phyloP scores from a whole-genome alignment of 1,139 yeast genomes.

The Eremothecium gossypii region DNA sequence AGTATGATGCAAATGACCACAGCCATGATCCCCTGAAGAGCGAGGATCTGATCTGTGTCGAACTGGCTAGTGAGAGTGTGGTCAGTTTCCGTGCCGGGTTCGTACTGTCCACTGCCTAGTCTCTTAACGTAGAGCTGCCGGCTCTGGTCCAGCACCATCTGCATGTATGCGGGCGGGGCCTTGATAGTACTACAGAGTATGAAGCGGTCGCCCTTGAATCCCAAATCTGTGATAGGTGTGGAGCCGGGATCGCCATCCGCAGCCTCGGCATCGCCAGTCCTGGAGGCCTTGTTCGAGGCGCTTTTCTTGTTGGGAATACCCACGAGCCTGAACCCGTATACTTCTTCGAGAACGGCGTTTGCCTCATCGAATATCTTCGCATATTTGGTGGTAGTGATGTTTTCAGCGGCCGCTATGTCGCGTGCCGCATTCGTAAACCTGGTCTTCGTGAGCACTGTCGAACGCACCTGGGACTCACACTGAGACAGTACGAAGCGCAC shows the following conservation, averaged over 20 bases:
- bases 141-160: constrained; percentile 14
- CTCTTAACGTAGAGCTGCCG: constrained; percentile 8
- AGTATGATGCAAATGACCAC: constrained; percentile 18
- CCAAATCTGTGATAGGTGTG: background rate
- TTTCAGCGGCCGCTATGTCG: constrained; percentile 17
- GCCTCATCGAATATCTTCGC: constrained; percentile 10
- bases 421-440: constrained; percentile 15
- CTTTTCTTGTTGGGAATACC: constrained; percentile 14
- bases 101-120: constrained; percentile 3
- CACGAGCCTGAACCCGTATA: constrained; percentile 20
- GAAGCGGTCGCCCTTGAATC: constrained; percentile 16
- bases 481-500: constrained; percentile 5
- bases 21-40: constrained; percentile 19
- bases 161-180: constrained; percentile 10
- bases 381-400: constrained; percentile 12
- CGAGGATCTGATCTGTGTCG: constrained; percentile 16
- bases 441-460: constrained; percentile 16
- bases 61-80: constrained; percentile 13
- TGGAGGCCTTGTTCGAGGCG: background rate
- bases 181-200: constrained; percentile 17
- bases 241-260: constrained; percentile 3
- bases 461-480: constrained; percentile 13
- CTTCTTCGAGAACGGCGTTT: constrained; percentile 16
- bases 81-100: constrained; percentile 16
- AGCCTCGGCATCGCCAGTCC: background rate